A percentile compares a stretch with the other conserved stretches of the same genome.
phyloP scores from a whole-genome alignment of 75 land plant species.

The Larix kaempferi region DNA sequence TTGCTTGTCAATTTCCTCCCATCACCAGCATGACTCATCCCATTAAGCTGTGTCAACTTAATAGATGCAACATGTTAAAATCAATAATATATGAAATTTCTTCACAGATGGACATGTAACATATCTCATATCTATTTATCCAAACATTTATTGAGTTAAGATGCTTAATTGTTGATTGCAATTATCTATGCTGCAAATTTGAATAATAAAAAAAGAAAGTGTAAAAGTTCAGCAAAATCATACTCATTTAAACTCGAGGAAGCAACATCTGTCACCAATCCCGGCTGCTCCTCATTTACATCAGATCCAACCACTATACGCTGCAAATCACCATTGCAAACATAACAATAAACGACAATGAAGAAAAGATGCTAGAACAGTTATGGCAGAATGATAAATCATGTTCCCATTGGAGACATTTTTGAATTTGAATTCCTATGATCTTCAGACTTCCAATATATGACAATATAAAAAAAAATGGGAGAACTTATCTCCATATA shows the following conservation, averaged over 20 bases:
- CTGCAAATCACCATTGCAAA: conserved; percentile 11
- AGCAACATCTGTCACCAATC: conserved; percentile 1
- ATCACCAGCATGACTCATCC: neutral
- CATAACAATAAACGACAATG: conserved; percentile 1
- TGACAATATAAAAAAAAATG: neutral
- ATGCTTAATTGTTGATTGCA: neutral
- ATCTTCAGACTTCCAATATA: neutral
- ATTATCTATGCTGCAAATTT: neutral
- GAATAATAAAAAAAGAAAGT: neutral
- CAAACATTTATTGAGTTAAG: neutral
- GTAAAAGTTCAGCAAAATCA: neutral
- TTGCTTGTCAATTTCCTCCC: neutral
- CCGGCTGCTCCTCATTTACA: conserved; percentile 19
- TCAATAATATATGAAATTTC: neutral
- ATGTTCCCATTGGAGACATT: neutral
- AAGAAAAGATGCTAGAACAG: neutral
- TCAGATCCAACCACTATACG: conserved; percentile 14
- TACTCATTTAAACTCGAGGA: conserved; percentile 9
- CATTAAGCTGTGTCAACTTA: neutral
- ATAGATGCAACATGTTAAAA: neutral
- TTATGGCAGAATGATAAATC: neutral
- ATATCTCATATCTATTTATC: neutral
- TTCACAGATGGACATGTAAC: neutral
- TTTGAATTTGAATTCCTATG: neutral
- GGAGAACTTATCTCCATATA: neutral